These are phyloP conservation scores for Pistacia integerrima DNA, from an alignment of 345 rosid species.

Conservation along the genomic window DNA sequence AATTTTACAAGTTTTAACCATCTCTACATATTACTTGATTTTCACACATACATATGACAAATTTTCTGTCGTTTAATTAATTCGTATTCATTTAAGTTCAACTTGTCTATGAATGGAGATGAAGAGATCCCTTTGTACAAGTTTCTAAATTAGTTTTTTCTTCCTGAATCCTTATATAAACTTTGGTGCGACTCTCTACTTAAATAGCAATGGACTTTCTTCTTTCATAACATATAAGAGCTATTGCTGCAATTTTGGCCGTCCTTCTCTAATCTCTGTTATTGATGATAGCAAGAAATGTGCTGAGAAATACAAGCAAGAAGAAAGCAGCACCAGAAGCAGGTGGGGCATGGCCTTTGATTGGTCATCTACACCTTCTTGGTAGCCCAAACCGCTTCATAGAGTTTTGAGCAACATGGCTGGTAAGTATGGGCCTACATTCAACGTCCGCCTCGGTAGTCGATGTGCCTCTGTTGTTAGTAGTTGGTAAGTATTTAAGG, in stretches of 20 bases:
- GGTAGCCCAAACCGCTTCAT: constrained; percentile 33
- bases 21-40: too few relatives aligned
- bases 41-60: too few relatives aligned
- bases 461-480: constrained; percentile 26
- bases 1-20: too few relatives aligned
- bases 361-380: constrained; percentile 48
- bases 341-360: constrained; percentile 33
- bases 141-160: too few relatives aligned
- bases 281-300: neutral
- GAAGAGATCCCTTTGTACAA: too few relatives aligned
- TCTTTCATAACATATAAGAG: neutral
- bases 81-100: too few relatives aligned
- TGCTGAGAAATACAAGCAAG: neutral
- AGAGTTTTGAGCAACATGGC: constrained; percentile 19
- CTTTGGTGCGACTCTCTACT: too few relatives aligned
- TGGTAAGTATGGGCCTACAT: constrained; percentile 25
- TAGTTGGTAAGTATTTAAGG: constrained; percentile 26
- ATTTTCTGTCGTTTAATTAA: too few relatives aligned
- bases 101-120: too few relatives aligned
- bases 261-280: neutral
- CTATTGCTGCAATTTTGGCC: neutral
- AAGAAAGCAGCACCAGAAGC: constrained; percentile 27
- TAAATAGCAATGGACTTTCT: neutral
- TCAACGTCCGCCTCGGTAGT: constrained; percentile 20
- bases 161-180: too few relatives aligned